phyloP scores from a whole-genome alignment of 768 basidiomycete genomes.

The Russula dissimulans region DNA sequence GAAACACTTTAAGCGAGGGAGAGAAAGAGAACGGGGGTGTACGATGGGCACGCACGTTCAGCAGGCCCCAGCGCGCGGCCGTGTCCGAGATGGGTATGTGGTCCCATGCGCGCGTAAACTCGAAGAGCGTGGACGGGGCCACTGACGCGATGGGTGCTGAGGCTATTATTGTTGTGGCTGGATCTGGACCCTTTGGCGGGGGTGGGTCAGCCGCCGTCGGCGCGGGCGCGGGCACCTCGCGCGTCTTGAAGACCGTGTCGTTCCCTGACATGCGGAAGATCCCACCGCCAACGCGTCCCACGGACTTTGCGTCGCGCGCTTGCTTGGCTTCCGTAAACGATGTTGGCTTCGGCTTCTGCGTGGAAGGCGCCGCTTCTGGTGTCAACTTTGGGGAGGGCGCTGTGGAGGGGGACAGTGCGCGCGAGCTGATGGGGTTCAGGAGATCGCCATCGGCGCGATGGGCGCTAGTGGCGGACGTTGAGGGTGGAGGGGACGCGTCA shows the following conservation, averaged over 20 bases:
- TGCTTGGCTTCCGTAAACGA: conserved; percentile 55
- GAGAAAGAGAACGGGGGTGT: not conserved
- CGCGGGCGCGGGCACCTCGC: conserved; percentile 12
- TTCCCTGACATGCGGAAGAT: conserved; percentile 61
- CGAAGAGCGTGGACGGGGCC: conserved; percentile 34
- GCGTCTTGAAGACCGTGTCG: conserved; percentile 44
- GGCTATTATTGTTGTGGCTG: conserved; percentile 1
- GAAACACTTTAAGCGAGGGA: not conserved
- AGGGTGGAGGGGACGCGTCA: conserved; percentile 1
- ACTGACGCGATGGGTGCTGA: not conserved
- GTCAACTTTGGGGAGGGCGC: conserved; percentile 5
- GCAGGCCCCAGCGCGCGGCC: conserved; percentile 45
- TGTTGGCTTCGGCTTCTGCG: conserved; percentile 16
- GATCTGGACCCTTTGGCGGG: not conserved
- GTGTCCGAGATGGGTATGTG: conserved; percentile 24
- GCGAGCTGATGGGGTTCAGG: conserved; percentile 18
- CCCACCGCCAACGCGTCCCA: conserved; percentile 51
- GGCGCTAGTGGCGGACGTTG: not conserved
- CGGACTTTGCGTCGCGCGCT: conserved; percentile 35
- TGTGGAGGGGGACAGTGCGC: not conserved
- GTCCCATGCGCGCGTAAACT: conserved; percentile 57
- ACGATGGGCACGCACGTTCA: conserved; percentile 40
- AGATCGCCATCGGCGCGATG: not conserved
- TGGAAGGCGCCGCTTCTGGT: conserved; percentile 12
- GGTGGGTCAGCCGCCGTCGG: not conserved